phyloP scores from a whole-genome alignment of 2,329 filamentous ascomycete species.

The Colletotrichum truncatum region DNA sequence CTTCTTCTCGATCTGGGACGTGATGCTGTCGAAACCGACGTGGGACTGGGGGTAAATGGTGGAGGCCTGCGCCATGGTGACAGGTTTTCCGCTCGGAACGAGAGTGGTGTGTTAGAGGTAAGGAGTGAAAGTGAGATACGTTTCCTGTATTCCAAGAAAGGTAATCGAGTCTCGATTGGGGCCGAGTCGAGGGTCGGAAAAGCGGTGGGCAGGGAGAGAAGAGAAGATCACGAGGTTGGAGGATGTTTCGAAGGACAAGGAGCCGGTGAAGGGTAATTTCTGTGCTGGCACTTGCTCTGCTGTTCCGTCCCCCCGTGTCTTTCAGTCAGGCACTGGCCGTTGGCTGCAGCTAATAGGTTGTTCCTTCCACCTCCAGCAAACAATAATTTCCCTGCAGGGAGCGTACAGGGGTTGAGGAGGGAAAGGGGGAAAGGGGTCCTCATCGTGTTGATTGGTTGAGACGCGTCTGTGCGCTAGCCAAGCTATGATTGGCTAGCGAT shows the following conservation, averaged over 20 bases:
- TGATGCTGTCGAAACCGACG: slow-evolving; percentile 99
- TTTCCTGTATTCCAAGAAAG: slow-evolving; percentile 48
- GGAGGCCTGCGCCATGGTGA: slow-evolving; percentile 65
- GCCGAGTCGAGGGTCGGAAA: slow-evolving; percentile 35
- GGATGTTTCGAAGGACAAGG: slow-evolving; percentile 32
- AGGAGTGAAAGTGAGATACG: slow-evolving; percentile 37
- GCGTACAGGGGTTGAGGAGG: slow-evolving; percentile 52
- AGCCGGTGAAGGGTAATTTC: slow-evolving; percentile 45
- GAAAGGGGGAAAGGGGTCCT: slow-evolving; percentile 48
- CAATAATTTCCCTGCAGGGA: slow-evolving; percentile 58
- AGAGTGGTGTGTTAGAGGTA: slow-evolving; percentile 41
- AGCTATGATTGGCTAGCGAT: slow-evolving; percentile 31
- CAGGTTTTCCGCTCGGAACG: slow-evolving; percentile 38
- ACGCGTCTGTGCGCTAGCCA: slow-evolving; percentile 12
- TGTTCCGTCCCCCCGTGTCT: slow-evolving; percentile 23
- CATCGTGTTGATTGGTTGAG: slow-evolving; percentile 25
- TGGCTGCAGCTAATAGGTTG: slow-evolving; percentile 33
- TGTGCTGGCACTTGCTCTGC: slow-evolving; percentile 40
- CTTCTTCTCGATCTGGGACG: slow-evolving; percentile 99
- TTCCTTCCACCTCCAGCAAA: slow-evolving; percentile 50
- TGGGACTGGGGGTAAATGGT: slow-evolving; percentile 93
- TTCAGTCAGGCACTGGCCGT: slow-evolving; percentile 29
- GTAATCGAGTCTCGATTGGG: slow-evolving; percentile 32
- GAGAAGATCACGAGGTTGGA: slow-evolving; percentile 29
- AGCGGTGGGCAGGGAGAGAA: slow-evolving; percentile 24